Conservation (phyloP, 495 filamentous ascomycete genomes). For the Rusavskia elegans region DNA sequence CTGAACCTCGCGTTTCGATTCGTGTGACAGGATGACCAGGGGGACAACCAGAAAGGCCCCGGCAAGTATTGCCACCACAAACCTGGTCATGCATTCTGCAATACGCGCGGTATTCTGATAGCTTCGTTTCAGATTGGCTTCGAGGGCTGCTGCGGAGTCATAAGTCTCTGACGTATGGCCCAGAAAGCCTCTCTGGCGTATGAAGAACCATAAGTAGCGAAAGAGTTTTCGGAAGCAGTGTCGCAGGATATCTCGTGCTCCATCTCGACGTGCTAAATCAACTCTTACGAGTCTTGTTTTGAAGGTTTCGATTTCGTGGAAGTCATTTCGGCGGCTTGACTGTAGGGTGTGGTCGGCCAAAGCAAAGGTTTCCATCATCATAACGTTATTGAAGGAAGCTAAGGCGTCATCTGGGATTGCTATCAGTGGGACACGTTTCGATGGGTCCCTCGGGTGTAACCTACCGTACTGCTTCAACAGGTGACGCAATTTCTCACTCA, state of each 20-base stretch:
- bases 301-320: conserved; percentile 9
- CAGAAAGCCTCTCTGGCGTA: too few species aligned
- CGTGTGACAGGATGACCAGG: conserved; percentile 10
- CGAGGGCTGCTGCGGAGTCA: background rate
- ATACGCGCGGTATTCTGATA: conserved; percentile 12
- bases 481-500: conserved; percentile 8
- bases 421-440: background rate
- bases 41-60: conserved; percentile 11
- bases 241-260: conserved; percentile 6
- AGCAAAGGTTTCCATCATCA: conserved; percentile 14
- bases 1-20: conserved; percentile 3
- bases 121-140: background rate
- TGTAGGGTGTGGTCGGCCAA: conserved; percentile 9
- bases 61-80: conserved; percentile 6
- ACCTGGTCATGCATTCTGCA: conserved; percentile 8
- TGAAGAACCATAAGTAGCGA: background rate
- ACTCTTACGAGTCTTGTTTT: conserved; percentile 12
- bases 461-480: conserved; percentile 12
- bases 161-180: background rate
- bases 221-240: conserved; percentile 6
- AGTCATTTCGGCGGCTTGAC: conserved; percentile 7
- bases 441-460: background rate
- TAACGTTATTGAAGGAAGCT: conserved; percentile 10
- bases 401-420: conserved; percentile 7
- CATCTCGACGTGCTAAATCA: conserved; percentile 7